Evolutionary conservation across 352 stramenopile genomes (phyloP).

Genomic region (Globisporangium spinosum): DNA sequence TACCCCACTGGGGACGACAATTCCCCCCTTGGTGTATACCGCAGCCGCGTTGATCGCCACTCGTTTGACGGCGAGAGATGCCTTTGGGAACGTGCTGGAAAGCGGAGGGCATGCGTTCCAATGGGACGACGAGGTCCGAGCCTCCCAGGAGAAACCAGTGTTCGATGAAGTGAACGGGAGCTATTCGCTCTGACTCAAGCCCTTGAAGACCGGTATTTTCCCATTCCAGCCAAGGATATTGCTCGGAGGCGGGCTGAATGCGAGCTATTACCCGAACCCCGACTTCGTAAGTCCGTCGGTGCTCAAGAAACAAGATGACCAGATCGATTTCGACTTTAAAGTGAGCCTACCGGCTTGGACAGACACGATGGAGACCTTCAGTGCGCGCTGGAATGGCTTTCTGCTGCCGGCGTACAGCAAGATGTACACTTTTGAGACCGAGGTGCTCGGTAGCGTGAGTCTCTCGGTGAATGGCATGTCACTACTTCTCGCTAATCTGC

Average conservation of each 20-base stretch:
- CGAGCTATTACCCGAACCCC: conserved; percentile 36
- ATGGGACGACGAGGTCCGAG: conserved; percentile 17
- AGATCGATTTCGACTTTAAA: conserved; percentile 50
- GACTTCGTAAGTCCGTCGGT: conserved; percentile 27
- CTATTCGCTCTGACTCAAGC: conserved; percentile 37
- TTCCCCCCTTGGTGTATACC: conserved; percentile 23
- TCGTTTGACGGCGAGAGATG: conserved; percentile 44
- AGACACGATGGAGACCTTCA: conserved; percentile 49
- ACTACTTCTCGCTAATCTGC: conserved; percentile 23
- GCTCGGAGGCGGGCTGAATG: conserved; percentile 53
- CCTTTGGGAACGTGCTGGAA: conserved; percentile 46
- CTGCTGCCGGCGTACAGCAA: conserved; percentile 47
- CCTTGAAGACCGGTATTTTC: conserved; percentile 21
- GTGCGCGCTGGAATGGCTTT: conserved; percentile 51
- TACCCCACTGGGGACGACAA: conserved; percentile 20
- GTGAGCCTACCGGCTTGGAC: conserved; percentile 28
- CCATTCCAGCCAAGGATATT: conserved; percentile 47
- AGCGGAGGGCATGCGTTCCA: conserved; percentile 43
- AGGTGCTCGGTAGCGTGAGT: conserved; percentile 31
- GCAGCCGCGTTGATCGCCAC: conserved; percentile 34
- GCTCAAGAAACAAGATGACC: conserved; percentile 30
- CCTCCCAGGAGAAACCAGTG: conserved; percentile 26
- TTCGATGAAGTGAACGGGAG: conserved; percentile 32
- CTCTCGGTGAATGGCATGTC: conserved; percentile 22
- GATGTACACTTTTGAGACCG: conserved; percentile 48